phyloP scores from a whole-genome alignment of 2,329 filamentous ascomycete species.

The Microdochium nivale region DNA sequence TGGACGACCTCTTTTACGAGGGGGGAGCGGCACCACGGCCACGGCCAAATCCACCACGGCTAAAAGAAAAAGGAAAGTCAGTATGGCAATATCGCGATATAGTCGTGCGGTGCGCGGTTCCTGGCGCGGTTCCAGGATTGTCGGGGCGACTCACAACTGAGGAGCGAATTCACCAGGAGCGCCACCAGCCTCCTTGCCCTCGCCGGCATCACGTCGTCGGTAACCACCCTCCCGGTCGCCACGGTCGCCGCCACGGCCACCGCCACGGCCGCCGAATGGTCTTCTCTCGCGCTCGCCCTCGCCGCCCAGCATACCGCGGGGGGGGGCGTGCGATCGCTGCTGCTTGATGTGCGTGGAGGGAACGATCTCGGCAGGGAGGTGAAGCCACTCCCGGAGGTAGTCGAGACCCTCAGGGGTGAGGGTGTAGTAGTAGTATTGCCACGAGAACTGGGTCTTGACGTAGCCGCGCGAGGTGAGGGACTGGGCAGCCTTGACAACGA shows the following conservation, averaged over 20 bases:
- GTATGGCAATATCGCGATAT: conserved; percentile 3
- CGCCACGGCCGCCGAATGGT: conserved; percentile 66
- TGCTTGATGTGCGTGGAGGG: conserved; percentile 99
- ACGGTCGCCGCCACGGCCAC: conserved; percentile 60
- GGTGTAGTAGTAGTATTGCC: conserved; percentile 99
- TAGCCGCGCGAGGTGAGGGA: conserved; percentile 96
- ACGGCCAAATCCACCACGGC: conserved; percentile 84
- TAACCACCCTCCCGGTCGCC: conserved; percentile 78
- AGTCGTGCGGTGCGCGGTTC: neutral
- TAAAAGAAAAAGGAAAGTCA: conserved; percentile 26
- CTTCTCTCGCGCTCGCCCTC: conserved; percentile 75
- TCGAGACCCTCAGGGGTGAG: conserved; percentile 98
- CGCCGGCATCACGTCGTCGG: conserved; percentile 79
- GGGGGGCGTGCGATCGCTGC: conserved; percentile 96
- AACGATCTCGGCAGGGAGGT: conserved; percentile 98
- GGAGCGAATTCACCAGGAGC: conserved; percentile 88
- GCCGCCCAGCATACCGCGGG: conserved; percentile 93
- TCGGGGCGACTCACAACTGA: conserved; percentile 59
- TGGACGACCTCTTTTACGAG: conserved; percentile 36
- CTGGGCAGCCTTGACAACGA: conserved; percentile 97
- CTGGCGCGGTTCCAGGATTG: neutral
- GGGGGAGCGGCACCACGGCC: conserved; percentile 71
- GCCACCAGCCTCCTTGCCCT: conserved; percentile 76
- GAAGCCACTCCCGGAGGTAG: conserved; percentile 99
- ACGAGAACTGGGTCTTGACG: conserved; percentile 99